Percentiles rank a stretch among this genome's conserved stretches.
These are phyloP conservation scores for Decorospora gaudefroyi DNA, from an alignment of 2,329 filamentous ascomycete genomes.

Conservation along the genomic window DNA sequence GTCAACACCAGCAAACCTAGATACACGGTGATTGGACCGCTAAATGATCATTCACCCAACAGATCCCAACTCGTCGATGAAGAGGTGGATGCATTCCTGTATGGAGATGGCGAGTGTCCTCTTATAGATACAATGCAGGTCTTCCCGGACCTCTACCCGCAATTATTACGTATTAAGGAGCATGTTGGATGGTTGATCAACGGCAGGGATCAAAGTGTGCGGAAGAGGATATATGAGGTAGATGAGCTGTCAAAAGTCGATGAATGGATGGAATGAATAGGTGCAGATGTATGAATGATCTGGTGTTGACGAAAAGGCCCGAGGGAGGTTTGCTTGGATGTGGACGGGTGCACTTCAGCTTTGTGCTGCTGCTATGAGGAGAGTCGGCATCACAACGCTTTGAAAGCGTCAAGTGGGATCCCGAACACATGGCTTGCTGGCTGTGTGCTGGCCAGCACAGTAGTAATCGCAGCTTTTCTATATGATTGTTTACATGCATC, in stretches of 20 bases:
- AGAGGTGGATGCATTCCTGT: slow-evolving; percentile 16
- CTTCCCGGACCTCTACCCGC: no score
- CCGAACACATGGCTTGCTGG: no score
- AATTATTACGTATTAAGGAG: not conserved
- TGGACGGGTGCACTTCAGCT: no score
- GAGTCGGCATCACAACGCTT: no score
- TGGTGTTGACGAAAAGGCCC: no score
- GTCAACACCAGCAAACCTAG: not conserved
- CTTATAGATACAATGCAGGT: not conserved
- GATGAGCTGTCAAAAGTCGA: not conserved
- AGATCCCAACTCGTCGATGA: slow-evolving; percentile 10
- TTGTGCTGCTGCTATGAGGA: no score
- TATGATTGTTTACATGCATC: no score
- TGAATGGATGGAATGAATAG: not conserved
- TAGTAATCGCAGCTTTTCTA: no score
- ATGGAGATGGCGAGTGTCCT: slow-evolving; percentile 8
- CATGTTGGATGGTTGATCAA: slow-evolving; percentile 18
- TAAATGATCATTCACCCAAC: not conserved
- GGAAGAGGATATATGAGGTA: slow-evolving; percentile 6
- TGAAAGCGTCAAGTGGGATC: no score
- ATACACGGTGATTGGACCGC: slow-evolving; percentile 1
- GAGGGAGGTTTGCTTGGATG: no score
- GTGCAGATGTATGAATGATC: no score
- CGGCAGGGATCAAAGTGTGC: slow-evolving; percentile 5
- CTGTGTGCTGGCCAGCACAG: no score